Evolutionary conservation across 2,329 filamentous ascomycete genomes (phyloP).

Genomic region (Chaetomiaceae sp.): DNA sequence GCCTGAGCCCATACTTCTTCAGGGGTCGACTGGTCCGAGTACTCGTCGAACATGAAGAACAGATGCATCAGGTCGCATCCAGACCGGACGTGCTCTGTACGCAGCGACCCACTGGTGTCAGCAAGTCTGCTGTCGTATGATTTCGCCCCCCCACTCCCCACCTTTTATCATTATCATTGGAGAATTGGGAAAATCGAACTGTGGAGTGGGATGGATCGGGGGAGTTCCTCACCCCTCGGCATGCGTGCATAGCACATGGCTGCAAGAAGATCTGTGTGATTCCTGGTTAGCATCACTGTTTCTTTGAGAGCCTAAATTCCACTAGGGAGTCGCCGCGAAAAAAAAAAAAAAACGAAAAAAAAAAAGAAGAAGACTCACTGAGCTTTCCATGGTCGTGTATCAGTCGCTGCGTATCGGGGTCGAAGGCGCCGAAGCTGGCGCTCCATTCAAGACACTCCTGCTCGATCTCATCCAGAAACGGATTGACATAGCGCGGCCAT

Average conservation of each 20-base stretch:
- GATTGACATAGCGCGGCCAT: background rate
- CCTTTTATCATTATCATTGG: too few species aligned
- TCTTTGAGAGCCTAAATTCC: too few species aligned
- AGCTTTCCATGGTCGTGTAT: background rate
- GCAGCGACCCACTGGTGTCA: background rate
- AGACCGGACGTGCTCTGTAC: background rate
- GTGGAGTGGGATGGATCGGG: too few species aligned
- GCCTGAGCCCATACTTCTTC: conserved; percentile 17
- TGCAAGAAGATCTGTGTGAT: background rate
- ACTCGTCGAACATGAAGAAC: conserved; percentile 29
- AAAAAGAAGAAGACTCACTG: background rate
- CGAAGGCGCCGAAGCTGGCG: background rate
- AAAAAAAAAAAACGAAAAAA: too few species aligned
- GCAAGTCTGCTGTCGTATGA: too few species aligned
- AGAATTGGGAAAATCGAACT: too few species aligned
- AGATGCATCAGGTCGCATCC: conserved; percentile 29
- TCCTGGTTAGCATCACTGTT: too few species aligned
- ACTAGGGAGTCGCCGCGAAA: too few species aligned
- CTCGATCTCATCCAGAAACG: background rate
- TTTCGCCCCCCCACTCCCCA: too few species aligned
- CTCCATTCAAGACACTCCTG: background rate
- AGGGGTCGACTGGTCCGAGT: conserved; percentile 19
- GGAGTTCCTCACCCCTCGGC: background rate
- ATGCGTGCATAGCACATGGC: background rate
- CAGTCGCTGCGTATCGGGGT: background rate